These are phyloP conservation scores for Carex kokanica DNA, from an alignment of 176 grass and related monocot species.

Conservation along the genomic window DNA sequence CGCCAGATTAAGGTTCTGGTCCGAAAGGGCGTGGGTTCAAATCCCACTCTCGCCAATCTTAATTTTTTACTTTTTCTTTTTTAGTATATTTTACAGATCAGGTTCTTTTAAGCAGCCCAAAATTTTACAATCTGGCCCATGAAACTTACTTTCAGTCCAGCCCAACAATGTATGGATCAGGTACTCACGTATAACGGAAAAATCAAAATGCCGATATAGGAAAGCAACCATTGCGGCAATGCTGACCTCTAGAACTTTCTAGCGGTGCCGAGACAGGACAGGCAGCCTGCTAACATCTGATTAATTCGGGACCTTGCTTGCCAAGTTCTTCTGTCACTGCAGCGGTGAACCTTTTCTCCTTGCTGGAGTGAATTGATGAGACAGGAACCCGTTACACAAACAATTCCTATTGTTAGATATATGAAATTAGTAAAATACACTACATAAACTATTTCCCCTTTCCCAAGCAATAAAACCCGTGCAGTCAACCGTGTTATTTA, in stretches of 20 bases:
- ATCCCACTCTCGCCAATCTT: slow-evolving; percentile 42
- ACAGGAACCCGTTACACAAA: slow-evolving; percentile 6
- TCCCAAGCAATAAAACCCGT: slow-evolving; percentile 35
- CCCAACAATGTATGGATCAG: slow-evolving; percentile 1
- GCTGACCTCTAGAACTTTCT: slow-evolving; percentile 20
- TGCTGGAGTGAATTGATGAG: neutral
- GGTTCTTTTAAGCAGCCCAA: no score
- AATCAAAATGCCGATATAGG: neutral
- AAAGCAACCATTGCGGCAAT: neutral
- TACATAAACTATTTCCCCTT: slow-evolving; percentile 51
- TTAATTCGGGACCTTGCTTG: neutral
- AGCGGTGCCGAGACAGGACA: neutral
- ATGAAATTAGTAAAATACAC: neutral
- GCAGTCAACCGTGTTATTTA: neutral
- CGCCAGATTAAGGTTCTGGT: slow-evolving; percentile 63
- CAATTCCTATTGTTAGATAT: neutral
- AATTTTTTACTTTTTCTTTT: neutral
- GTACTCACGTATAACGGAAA: neutral
- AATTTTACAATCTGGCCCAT: no score
- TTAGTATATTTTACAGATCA: neutral
- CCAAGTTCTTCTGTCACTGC: neutral
- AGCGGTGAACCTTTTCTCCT: neutral
- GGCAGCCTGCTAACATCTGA: no score
- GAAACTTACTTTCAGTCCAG: neutral
- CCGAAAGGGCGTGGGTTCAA: slow-evolving; percentile 68